Percentiles rank a stretch among this genome's conserved stretches.
Conservation (phyloP, 2,329 filamentous ascomycete genomes). For the Ophiostoma sp. region DNA sequence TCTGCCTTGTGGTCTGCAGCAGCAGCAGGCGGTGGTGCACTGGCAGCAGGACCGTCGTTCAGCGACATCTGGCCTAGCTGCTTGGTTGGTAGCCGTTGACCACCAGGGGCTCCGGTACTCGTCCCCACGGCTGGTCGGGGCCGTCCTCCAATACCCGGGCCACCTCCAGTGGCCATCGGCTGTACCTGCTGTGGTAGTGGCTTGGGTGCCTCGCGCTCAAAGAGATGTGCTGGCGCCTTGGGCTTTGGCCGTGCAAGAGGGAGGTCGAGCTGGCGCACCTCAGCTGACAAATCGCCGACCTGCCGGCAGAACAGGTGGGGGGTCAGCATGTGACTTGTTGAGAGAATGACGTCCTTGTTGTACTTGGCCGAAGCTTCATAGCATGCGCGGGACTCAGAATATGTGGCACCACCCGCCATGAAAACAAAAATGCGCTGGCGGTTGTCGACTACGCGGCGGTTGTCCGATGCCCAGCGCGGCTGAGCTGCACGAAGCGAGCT, state of each 20-base stretch:
- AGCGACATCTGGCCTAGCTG: slow-evolving; percentile 54
- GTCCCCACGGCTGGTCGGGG: slow-evolving; percentile 23
- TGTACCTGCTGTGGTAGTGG: slow-evolving; percentile 35
- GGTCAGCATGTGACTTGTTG: slow-evolving; percentile 87
- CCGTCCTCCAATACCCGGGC: background rate
- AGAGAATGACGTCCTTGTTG: slow-evolving; percentile 77
- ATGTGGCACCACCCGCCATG: slow-evolving; percentile 91
- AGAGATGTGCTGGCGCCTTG: slow-evolving; percentile 80
- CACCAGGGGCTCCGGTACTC: slow-evolving; percentile 35
- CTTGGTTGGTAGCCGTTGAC: slow-evolving; percentile 46
- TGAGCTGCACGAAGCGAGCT: slow-evolving; percentile 85
- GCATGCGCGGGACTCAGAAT: slow-evolving; percentile 81
- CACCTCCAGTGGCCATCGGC: slow-evolving; percentile 21
- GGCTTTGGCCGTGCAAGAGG: slow-evolving; percentile 74
- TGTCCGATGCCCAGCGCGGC: slow-evolving; percentile 88
- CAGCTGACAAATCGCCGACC: slow-evolving; percentile 69
- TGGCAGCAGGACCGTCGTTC: slow-evolving; percentile 26
- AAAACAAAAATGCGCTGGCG: slow-evolving; percentile 89
- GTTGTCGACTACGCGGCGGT: slow-evolving; percentile 69
- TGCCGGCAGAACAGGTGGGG: slow-evolving; percentile 79
- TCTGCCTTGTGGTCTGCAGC: slow-evolving; percentile 1
- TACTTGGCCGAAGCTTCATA: slow-evolving; percentile 74
- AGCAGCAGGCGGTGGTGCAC: slow-evolving; percentile 23
- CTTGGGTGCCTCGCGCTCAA: slow-evolving; percentile 62
- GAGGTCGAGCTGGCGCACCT: slow-evolving; percentile 70